Evolutionary conservation across 345 rosid genomes (phyloP), one percentile per base, ranked within the genome.

Genomic region (Pseudoturritis turrita): DNA sequence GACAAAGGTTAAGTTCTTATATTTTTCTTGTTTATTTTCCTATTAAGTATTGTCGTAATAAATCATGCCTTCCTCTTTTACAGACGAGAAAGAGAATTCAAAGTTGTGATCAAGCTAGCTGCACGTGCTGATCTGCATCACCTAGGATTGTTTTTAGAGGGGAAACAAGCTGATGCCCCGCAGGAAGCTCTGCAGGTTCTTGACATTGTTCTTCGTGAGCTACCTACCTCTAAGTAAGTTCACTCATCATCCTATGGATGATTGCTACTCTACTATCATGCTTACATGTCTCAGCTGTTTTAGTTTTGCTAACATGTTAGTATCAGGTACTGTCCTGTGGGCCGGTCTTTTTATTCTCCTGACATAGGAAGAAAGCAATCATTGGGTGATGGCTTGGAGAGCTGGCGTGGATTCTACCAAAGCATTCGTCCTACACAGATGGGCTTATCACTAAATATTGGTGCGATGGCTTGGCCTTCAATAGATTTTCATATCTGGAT

Each of bases 151-250:
- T 93, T 93, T 74, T 77, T 93, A 79, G 88, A 85, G 65, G 98
- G 98, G 46, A 85, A 71, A 80, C 97, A 89, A 80, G 86, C 97
- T 28, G 98, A 90, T 81, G 97, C 98, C 4, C 97, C 98, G 3
- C 97, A 93, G 77, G 98, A 88, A 81, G 98, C 93, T n/a, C 88
- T 93, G 52, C 98, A 93, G 78, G 97, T 93, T 79, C 98, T 93
- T 51, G 98, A 93, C 79, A 93, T 90, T 81, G 98, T 93, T 74
- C 85, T 92, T 68, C 96, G 97, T 14, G 98, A 92, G 83, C 82
- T 90, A 72, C 98, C 98, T 52, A 90, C 95, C 52, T 55, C 85
- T 22, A 79, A 84, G 92, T 87, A 85, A 5, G 47, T 45, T 57
- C 52, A 3, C 60, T 53, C 76, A 57, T 73, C 52, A 57, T 73